phyloP scores from a whole-genome alignment of 2,329 filamentous ascomycete species.

The Sporothrix luriei region DNA sequence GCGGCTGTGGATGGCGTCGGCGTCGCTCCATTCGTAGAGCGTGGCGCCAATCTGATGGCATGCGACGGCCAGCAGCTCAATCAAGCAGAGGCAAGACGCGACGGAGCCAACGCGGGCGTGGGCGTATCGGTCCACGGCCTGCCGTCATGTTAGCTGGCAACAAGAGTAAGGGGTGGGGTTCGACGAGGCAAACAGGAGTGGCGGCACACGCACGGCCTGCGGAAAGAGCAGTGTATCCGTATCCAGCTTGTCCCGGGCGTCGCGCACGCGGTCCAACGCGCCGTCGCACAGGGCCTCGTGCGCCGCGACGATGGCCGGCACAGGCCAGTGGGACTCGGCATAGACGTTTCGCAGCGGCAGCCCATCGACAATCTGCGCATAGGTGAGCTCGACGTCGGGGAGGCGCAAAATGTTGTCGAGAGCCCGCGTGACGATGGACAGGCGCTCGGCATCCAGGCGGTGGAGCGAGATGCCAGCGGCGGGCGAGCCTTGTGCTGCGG shows the following conservation, averaged over 20 bases:
- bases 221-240: neutral
- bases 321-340: neutral
- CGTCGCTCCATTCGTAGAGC: neutral
- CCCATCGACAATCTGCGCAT: neutral
- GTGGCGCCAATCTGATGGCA: neutral
- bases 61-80: neutral
- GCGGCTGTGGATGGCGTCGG: neutral
- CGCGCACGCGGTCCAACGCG: neutral
- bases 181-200: neutral
- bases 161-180: neutral
- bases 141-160: neutral
- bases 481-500: neutral
- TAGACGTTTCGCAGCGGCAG: neutral
- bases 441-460: neutral
- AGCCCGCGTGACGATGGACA: neutral
- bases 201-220: neutral
- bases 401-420: neutral
- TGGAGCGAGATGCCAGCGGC: neutral
- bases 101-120: neutral
- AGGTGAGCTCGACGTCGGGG: neutral
- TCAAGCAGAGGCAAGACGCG: neutral
- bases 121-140: neutral
- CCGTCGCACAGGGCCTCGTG: neutral
- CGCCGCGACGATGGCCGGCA: neutral
- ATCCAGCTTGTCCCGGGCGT: neutral